Percentiles rank a stretch among this genome's conserved stretches.
phyloP scores from a whole-genome alignment of 306 rosid genomes.

The Casuarina glauca region DNA sequence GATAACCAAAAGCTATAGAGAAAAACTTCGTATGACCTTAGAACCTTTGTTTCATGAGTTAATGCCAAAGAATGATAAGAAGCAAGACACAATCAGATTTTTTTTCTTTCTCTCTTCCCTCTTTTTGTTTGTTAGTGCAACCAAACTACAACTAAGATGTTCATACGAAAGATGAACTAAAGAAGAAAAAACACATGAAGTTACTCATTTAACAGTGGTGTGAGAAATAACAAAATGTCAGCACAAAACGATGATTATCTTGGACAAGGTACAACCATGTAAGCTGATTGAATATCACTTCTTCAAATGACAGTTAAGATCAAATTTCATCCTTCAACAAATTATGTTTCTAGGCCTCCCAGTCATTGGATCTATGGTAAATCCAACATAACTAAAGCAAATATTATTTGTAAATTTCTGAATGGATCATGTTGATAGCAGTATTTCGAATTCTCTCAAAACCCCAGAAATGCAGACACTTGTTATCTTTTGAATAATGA shows the following conservation, averaged over 20 bases:
- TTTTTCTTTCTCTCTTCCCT: background rate
- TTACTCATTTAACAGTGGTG: background rate
- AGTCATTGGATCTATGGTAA: background rate
- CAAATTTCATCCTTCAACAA: background rate
- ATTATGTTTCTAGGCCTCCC: background rate
- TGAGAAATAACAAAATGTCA: background rate
- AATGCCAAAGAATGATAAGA: background rate
- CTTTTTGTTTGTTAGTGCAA: background rate
- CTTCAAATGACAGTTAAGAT: background rate
- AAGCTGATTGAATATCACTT: background rate
- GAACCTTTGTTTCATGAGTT: background rate
- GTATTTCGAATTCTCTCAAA: constrained; percentile 1
- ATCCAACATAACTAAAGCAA: too few species aligned
- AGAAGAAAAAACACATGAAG: background rate
- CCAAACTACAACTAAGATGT: background rate
- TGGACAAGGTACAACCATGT: background rate
- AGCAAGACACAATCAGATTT: background rate
- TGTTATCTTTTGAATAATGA: background rate
- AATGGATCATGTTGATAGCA: background rate
- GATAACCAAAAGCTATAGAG: constrained; percentile 1
- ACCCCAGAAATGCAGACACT: background rate
- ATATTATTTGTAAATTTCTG: background rate
- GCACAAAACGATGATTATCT: background rate
- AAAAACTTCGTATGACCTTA: background rate
- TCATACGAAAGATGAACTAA: background rate